Conservation (phyloP, 2,329 filamentous ascomycete genomes). For the Davidsoniella eucalypti region DNA sequence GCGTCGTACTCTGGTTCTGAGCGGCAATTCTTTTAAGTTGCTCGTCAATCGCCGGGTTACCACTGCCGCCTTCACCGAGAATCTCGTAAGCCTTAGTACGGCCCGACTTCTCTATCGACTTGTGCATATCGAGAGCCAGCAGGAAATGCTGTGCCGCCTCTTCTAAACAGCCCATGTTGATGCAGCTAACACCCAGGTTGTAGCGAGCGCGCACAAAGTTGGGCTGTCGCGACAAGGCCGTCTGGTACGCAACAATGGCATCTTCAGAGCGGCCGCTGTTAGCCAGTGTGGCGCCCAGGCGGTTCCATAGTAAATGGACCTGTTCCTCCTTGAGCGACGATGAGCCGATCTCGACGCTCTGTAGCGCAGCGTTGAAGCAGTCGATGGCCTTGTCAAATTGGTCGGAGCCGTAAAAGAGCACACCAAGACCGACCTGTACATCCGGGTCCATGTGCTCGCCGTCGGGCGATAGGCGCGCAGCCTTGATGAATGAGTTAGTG, state of each 20-base stretch:
- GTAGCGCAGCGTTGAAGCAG: conserved; percentile 86
- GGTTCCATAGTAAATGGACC: conserved; percentile 91
- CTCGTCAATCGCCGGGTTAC: conserved; percentile 37
- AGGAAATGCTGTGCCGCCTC: conserved; percentile 88
- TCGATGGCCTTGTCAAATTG: conserved; percentile 98
- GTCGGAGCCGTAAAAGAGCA: conserved; percentile 93
- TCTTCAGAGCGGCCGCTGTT: conserved; percentile 90
- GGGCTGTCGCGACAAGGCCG: conserved; percentile 72
- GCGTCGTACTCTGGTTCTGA: conserved; percentile 91
- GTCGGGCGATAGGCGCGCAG: conserved; percentile 78
- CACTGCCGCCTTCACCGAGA: conserved; percentile 35
- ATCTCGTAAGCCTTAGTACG: conserved; percentile 72
- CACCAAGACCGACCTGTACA: conserved; percentile 90
- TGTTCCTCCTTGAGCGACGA: conserved; percentile 65
- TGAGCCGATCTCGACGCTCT: conserved; percentile 65
- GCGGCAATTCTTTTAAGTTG: conserved; percentile 75
- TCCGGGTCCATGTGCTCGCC: conserved; percentile 96
- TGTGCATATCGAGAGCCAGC: conserved; percentile 87
- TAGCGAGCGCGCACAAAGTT: conserved; percentile 97
- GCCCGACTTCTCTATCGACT: conserved; percentile 73
- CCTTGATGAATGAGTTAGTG: conserved; percentile 77
- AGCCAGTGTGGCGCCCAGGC: conserved; percentile 84
- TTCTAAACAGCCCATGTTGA: conserved; percentile 90
- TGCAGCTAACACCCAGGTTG: conserved; percentile 90
- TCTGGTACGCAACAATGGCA: conserved; percentile 90